Evolutionary conservation across 2,329 filamentous ascomycete genomes (phyloP).

Genomic region (Hypoxylon rubiginosum): DNA sequence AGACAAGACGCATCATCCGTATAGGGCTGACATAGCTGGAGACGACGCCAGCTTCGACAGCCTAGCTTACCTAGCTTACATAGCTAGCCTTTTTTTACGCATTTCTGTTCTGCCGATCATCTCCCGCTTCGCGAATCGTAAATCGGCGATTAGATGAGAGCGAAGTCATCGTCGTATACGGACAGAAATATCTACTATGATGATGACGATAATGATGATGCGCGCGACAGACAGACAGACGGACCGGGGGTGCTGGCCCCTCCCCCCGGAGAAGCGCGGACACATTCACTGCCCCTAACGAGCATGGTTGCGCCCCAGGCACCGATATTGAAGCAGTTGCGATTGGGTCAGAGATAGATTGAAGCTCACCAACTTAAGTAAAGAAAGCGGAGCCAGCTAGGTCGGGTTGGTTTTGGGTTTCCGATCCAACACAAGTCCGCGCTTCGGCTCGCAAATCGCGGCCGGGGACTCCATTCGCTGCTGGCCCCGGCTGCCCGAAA

Average conservation of each 20-base stretch:
- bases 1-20: constrained; percentile 26
- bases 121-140: neutral
- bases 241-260: no score
- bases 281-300: constrained; percentile 22
- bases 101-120: neutral
- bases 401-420: neutral
- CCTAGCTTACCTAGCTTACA: neutral
- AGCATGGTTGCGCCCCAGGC: constrained; percentile 22
- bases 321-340: constrained; percentile 25
- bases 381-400: neutral
- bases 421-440: neutral
- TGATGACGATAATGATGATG: neutral
- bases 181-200: neutral
- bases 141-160: neutral
- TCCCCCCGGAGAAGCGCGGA: constrained; percentile 7
- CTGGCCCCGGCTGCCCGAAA: constrained; percentile 1
- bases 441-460: constrained; percentile 1
- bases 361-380: neutral
- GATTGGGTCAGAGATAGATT: constrained; percentile 22
- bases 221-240: neutral
- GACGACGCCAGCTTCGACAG: neutral
- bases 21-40: constrained; percentile 35
- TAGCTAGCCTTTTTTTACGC: neutral
- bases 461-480: constrained; percentile 3
- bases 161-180: neutral